Evolutionary conservation across 2,329 filamentous ascomycete genomes (phyloP).

Genomic region (Chalara sp.): DNA sequence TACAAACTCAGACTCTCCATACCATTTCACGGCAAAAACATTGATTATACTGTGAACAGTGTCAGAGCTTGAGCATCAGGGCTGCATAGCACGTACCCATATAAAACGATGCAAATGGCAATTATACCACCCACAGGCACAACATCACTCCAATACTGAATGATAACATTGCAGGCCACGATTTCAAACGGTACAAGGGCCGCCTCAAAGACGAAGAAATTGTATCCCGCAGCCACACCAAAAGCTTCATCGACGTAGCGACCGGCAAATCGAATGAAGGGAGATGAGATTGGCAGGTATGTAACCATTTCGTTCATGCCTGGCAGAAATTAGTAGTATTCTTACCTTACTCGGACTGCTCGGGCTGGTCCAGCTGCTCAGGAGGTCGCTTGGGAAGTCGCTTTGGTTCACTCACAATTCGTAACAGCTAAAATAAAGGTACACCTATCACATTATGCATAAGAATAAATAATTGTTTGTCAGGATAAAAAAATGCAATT

Average conservation of each 20-base stretch:
- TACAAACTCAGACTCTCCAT: slow-evolving; percentile 53
- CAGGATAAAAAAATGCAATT: not conserved
- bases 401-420: slow-evolving; percentile 33
- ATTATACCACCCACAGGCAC: slow-evolving; percentile 37
- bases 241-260: slow-evolving; percentile 71
- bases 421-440: slow-evolving; percentile 54
- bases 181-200: slow-evolving; percentile 34
- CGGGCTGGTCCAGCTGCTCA: slow-evolving; percentile 57
- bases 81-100: slow-evolving; percentile 26
- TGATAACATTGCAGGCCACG: slow-evolving; percentile 34
- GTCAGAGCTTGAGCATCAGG: slow-evolving; percentile 27
- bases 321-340: slow-evolving; percentile 11
- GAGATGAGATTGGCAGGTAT: slow-evolving; percentile 68
- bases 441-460: slow-evolving; percentile 41
- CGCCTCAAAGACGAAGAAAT: slow-evolving; percentile 67
- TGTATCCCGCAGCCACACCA: slow-evolving; percentile 66
- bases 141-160: slow-evolving; percentile 44
- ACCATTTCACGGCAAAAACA: slow-evolving; percentile 44
- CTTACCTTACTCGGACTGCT: not conserved
- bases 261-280: slow-evolving; percentile 72
- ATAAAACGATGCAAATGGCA: slow-evolving; percentile 44
- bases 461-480: slow-evolving; percentile 23
- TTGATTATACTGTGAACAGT: slow-evolving; percentile 33
- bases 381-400: slow-evolving; percentile 29
- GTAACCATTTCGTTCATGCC: slow-evolving; percentile 68